Conservation (phyloP, 202 grass and related monocot genomes). For the Saccharum hybrid region DNA sequence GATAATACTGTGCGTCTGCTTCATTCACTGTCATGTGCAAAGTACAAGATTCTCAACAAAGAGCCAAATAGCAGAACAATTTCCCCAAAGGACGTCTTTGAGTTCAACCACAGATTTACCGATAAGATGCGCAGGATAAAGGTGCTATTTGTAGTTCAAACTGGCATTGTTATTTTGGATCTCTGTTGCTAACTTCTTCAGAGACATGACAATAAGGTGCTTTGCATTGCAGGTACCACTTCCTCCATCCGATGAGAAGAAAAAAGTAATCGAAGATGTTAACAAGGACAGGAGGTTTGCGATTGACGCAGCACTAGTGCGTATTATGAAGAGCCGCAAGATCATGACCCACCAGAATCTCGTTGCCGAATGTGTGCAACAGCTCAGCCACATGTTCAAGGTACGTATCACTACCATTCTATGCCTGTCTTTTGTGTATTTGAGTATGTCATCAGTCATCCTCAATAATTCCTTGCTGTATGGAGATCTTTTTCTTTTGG, state of each 20-base stretch:
- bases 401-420: conserved; percentile 40
- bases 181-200: background rate
- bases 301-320: conserved; percentile 86
- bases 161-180: background rate
- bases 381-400: conserved; percentile 96
- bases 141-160: conserved; percentile 39
- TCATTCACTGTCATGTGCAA: conserved; percentile 75
- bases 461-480: background rate
- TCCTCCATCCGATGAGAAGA: conserved; percentile 92
- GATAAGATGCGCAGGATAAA: conserved; percentile 92
- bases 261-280: conserved; percentile 93
- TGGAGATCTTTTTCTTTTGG: background rate
- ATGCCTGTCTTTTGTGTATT: background rate
- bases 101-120: conserved; percentile 87
- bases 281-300: conserved; percentile 91
- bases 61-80: conserved; percentile 68
- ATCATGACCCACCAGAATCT: conserved; percentile 81
- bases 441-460: background rate
- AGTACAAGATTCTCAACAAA: conserved; percentile 79
- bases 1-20: conserved; percentile 63
- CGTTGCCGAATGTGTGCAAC: conserved; percentile 90
- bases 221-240: conserved; percentile 67
- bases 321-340: conserved; percentile 98
- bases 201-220: background rate
- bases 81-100: conserved; percentile 68